Percentiles rank a stretch among this genome's conserved stretches.
Evolutionary conservation across 768 basidiomycete genomes (phyloP).

Genomic region (Chiua virens): DNA sequence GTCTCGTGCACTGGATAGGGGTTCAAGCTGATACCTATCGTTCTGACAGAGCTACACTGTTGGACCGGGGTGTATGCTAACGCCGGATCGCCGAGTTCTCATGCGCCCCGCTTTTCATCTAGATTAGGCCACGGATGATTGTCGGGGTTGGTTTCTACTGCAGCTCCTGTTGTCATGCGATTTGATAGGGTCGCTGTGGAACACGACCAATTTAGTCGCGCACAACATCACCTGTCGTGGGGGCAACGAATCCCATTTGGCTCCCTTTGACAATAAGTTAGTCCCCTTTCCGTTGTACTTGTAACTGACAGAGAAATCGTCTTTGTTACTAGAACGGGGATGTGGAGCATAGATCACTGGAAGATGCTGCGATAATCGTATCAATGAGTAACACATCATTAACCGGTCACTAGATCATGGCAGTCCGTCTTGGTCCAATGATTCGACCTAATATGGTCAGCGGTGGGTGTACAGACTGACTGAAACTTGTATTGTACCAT

Average conservation of each 20-base stretch:
- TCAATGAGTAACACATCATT: background rate
- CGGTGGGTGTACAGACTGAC: too few relatives aligned
- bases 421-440: too few relatives aligned
- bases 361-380: too few relatives aligned
- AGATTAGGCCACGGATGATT: conserved; percentile 55
- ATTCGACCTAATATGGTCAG: too few relatives aligned
- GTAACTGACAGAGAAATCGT: background rate
- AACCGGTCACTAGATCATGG: too few relatives aligned
- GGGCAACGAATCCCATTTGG: conserved; percentile 61
- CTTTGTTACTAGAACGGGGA: background rate
- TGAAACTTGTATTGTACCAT: too few relatives aligned
- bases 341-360: background rate
- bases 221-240: conserved; percentile 54
- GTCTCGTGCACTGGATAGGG: background rate
- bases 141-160: conserved; percentile 44
- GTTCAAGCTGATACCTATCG: conserved; percentile 41
- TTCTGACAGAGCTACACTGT: conserved; percentile 51
- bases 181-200: conserved; percentile 32
- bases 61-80: conserved; percentile 26
- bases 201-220: conserved; percentile 52
- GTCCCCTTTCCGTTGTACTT: too few relatives aligned
- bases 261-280: too few relatives aligned
- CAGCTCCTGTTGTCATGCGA: background rate
- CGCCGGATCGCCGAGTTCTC: conserved; percentile 14
- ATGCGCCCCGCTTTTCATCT: background rate